phyloP scores from a whole-genome alignment of 2,329 filamentous ascomycete genomes.

The Colletotrichum noveboracense region DNA sequence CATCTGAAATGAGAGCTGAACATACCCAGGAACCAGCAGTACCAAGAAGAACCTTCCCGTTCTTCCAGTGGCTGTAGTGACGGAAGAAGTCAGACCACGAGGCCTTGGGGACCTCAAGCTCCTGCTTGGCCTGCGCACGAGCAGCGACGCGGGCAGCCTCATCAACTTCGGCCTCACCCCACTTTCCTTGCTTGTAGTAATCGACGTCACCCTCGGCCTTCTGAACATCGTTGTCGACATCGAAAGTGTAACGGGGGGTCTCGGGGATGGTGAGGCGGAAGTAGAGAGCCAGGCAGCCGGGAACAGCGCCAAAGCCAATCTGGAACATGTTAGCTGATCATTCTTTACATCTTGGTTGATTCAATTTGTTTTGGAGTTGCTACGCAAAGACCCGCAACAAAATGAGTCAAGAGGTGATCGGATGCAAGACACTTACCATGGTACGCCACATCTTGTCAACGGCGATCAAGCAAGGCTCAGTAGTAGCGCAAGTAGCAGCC shows the following conservation, averaged over 20 bases:
- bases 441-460: constrained; percentile 71
- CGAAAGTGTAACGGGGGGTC: constrained; percentile 87
- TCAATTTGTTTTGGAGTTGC: neutral
- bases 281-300: constrained; percentile 77
- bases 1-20: neutral
- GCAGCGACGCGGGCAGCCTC: constrained; percentile 67
- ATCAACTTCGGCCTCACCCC: constrained; percentile 64
- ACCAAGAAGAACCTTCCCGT: constrained; percentile 75
- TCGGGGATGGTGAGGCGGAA: constrained; percentile 81
- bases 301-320: constrained; percentile 68
- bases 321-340: neutral
- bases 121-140: constrained; percentile 55
- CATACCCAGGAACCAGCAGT: constrained; percentile 74
- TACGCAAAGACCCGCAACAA: neutral
- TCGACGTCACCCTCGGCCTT: constrained; percentile 76
- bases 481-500: constrained; percentile 57
- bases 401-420: neutral
- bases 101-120: constrained; percentile 71
- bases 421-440: constrained; percentile 37
- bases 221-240: constrained; percentile 76
- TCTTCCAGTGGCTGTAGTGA: constrained; percentile 75
- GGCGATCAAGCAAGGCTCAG: constrained; percentile 51
- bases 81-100: constrained; percentile 73
- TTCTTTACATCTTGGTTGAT: neutral
- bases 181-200: constrained; percentile 73